Evolutionary conservation across 352 stramenopile species (phyloP).

Genomic region (Albugo candida): DNA sequence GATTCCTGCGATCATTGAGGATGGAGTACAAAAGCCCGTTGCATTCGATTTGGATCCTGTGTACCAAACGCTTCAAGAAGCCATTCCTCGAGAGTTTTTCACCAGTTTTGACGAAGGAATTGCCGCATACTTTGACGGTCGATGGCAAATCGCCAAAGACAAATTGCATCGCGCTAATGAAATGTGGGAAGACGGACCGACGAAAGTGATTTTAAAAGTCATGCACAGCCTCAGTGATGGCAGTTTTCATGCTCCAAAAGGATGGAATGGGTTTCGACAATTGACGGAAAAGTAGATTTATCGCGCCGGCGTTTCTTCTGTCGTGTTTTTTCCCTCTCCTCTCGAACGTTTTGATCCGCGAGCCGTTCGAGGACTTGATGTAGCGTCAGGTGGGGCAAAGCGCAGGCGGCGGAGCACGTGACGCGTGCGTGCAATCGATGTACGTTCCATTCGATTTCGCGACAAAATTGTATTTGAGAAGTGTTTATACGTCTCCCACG

Average conservation of each 20-base stretch:
- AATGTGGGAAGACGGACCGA: conserved; percentile 73
- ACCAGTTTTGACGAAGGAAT: conserved; percentile 83
- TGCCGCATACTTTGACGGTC: conserved; percentile 83
- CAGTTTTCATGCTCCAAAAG: conserved; percentile 51
- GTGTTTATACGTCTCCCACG: neutral
- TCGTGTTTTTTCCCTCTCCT: neutral
- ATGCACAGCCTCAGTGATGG: conserved; percentile 83
- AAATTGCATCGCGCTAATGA: conserved; percentile 80
- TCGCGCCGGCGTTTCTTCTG: neutral
- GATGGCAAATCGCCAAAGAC: conserved; percentile 75
- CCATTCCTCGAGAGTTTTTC: conserved; percentile 76
- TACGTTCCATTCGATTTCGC: neutral
- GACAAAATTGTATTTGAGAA: neutral
- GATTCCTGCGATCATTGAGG: conserved; percentile 18
- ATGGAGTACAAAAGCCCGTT: conserved; percentile 62
- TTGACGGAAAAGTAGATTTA: conserved; percentile 83
- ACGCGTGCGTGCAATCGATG: neutral
- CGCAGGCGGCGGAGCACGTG: neutral
- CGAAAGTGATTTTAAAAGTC: conserved; percentile 82
- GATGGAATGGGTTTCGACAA: conserved; percentile 84
- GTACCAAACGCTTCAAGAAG: conserved; percentile 52
- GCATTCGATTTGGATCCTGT: conserved; percentile 62
- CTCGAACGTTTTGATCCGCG: neutral
- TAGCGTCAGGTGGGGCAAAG: neutral
- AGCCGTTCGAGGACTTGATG: neutral